Percentiles rank a stretch among this genome's conserved stretches.
phyloP scores from a whole-genome alignment of 768 basidiomycete species.

The Tricholoma bakamatsutake region DNA sequence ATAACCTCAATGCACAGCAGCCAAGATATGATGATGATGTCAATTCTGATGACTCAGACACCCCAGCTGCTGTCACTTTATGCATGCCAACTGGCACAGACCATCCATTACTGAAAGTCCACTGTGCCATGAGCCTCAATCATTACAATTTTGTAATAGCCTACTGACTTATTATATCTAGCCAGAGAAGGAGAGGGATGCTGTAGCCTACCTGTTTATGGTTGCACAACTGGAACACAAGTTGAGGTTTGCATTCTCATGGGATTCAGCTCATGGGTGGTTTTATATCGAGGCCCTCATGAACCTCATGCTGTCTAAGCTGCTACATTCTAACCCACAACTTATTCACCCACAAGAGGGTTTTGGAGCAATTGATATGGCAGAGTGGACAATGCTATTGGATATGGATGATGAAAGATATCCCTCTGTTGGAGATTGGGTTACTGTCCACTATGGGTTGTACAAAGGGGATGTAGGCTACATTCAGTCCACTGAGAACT shows the following conservation, averaged over 20 bases:
- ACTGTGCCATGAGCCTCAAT: background rate
- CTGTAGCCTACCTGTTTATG: background rate
- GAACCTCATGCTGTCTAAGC: background rate
- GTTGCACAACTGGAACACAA: background rate
- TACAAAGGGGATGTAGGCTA: background rate
- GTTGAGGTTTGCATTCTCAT: background rate
- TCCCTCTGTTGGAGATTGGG: slow-evolving; percentile 1
- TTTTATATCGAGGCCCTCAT: slow-evolving; percentile 1
- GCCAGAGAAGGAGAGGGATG: background rate
- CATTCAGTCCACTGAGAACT: too few relatives aligned
- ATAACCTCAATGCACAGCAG: background rate
- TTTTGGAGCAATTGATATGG: background rate
- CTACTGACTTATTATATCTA: background rate
- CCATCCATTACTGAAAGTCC: background rate
- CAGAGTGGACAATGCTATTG: background rate
- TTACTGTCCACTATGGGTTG: background rate
- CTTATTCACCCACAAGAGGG: background rate
- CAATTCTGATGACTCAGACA: background rate
- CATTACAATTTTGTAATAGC: background rate
- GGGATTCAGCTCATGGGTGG: background rate
- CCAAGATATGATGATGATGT: background rate
- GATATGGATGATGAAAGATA: background rate
- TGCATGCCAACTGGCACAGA: background rate
- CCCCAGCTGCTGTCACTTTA: background rate
- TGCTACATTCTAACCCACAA: background rate